Base-by-base conservation (phyloP, 164 flowering plant species). In the Taxillus chinensis region DNA sequence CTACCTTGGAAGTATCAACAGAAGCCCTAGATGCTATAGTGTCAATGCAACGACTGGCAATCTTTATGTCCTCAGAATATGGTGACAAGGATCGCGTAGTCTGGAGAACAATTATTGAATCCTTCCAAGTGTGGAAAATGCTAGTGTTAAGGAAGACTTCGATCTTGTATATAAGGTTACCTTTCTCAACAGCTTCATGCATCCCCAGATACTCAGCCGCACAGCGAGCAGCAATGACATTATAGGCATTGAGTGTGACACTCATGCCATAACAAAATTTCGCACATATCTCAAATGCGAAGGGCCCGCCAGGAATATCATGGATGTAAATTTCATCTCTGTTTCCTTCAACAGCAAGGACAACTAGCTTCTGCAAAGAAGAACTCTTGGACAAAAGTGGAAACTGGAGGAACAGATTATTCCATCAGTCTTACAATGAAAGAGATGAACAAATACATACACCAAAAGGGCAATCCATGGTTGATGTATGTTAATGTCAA, bases 231-330 rank as follows among this genome's bases (percentile, higher is more conserved):
- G 80, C 75, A 49, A 85, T 83, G 39, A 95, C 95, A 73, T 95
- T 95, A 62, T 86, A 81, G 8, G 96, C 89, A 65, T 89, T 89
- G 50, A 95, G 87, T 15, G 95, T 91, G 37, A 91, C 93, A 8
- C 78, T 74, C 90, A 93, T 87, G 53, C 97, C 95, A 67, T 93
- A 93, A 74, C 99, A 93, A 71, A 93, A 95, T 68, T 95, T 95
- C 43, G 90, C 92, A 76, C 97, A 92, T 57, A 83, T 74, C 67
- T 95, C 99, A 69, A 95, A 91, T 42, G 99, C 90, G 62, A 77
- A 67, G 52, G 91, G 74, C 4, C 99, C 99, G 5, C 99, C 99
- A 5, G 99, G 97, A 62, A 95, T 85, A 67, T 87, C 95, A 16
- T 79, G 74, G 45, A 95, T 73, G 67, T 68, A 60, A 50, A 95